These are phyloP conservation scores for Rhodotorula kratochvilovae DNA, from an alignment of 768 basidiomycete genomes.

Conservation along the genomic window DNA sequence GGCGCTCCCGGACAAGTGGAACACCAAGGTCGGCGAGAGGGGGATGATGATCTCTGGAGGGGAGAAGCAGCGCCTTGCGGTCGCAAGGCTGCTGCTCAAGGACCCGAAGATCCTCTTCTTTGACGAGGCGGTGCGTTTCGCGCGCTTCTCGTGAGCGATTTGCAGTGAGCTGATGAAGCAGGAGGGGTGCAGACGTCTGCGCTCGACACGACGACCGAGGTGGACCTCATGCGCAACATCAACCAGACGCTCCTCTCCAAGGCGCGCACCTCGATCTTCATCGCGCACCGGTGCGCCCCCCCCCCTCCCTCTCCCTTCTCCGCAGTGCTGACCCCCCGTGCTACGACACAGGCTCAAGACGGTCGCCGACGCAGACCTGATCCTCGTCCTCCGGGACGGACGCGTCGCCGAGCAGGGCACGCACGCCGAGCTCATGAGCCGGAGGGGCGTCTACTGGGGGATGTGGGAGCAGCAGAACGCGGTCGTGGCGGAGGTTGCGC, in stretches of 20 bases:
- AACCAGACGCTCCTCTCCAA: slow-evolving; percentile 70
- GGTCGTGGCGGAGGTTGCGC: background rate
- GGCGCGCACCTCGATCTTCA: slow-evolving; percentile 87
- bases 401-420: slow-evolving; percentile 86
- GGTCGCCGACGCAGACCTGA: slow-evolving; percentile 79
- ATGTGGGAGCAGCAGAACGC: slow-evolving; percentile 41
- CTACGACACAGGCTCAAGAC: slow-evolving; percentile 59
- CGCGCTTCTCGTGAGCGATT: no score
- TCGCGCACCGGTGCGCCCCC: slow-evolving; percentile 67
- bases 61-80: slow-evolving; percentile 93
- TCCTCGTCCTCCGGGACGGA: slow-evolving; percentile 90
- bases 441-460: slow-evolving; percentile 49
- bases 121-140: slow-evolving; percentile 79
- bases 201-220: slow-evolving; percentile 88
- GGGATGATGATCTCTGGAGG: slow-evolving; percentile 98
- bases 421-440: slow-evolving; percentile 74
- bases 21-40: slow-evolving; percentile 88
- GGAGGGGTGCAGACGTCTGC: slow-evolving; percentile 77
- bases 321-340: no score
- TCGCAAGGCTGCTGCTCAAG: slow-evolving; percentile 85
- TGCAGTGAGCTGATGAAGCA: no score
- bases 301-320: no score
- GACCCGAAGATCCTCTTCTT: slow-evolving; percentile 96
- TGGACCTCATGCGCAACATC: slow-evolving; percentile 91
- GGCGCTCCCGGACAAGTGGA: slow-evolving; percentile 76